Evolutionary conservation across 1,284 basidiomycete species (phyloP).

Genomic region (Ceratobasidium sp.): DNA sequence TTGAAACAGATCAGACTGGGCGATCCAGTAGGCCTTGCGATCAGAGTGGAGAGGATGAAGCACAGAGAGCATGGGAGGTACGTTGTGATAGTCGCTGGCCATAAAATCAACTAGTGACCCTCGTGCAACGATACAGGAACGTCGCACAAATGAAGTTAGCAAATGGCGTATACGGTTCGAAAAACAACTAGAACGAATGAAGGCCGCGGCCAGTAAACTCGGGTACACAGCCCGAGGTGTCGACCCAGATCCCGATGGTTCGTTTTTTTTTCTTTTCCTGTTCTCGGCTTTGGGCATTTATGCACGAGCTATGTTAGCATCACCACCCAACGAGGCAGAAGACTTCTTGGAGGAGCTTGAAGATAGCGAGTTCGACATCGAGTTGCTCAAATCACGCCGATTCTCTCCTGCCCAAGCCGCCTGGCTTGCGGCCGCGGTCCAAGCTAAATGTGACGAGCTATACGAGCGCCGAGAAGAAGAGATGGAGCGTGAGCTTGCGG

Average conservation of each 20-base stretch:
- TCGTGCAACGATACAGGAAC: conserved; percentile 58
- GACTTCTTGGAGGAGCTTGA: conserved; percentile 74
- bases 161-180: conserved; percentile 69
- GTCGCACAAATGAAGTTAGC: conserved; percentile 66
- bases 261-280: conserved; percentile 47
- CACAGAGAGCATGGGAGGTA: conserved; percentile 72
- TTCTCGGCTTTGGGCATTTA: conserved; percentile 25
- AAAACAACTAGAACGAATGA: conserved; percentile 63
- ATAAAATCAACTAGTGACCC: not conserved
- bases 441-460: conserved; percentile 65
- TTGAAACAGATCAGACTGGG: conserved; percentile 57
- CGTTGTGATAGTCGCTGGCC: conserved; percentile 48
- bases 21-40: conserved; percentile 70
- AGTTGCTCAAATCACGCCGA: conserved; percentile 56
- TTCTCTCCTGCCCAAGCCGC: conserved; percentile 59
- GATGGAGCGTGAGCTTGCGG: conserved; percentile 77
- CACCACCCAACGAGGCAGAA: conserved; percentile 70
- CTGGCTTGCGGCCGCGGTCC: conserved; percentile 72
- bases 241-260: conserved; percentile 62
- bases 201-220: conserved; percentile 69
- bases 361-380: conserved; percentile 59
- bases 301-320: conserved; percentile 57
- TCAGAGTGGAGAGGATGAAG: conserved; percentile 75
- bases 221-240: conserved; percentile 65
- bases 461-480: conserved; percentile 67